Evolutionary conservation across 768 basidiomycete genomes (phyloP), one percentile per base, ranked within the genome.

Genomic region (Neoboletus subvelutipes): DNA sequence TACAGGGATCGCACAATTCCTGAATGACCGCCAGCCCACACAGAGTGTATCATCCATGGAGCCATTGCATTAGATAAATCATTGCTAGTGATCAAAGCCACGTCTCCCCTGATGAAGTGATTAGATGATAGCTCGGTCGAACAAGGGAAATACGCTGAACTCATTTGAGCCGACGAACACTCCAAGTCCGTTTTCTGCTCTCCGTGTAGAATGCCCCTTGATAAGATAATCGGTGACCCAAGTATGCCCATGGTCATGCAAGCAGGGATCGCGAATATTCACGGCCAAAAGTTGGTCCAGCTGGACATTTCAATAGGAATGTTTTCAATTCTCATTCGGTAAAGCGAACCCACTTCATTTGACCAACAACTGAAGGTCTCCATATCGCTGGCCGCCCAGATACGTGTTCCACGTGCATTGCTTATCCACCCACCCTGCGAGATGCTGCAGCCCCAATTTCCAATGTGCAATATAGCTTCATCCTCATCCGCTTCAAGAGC

Each of bases 321-420:
- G 22, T 1, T 24, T 53, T 29, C 15, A 41, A 11, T n/a, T 40
- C 20, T 39, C 12, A 15, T 37, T 42, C 28, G 20, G 22, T 26
- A 49, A 48, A 53, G 42, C 36, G 45, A 37, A 57, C 70, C 31
- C 57, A 87, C 90, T 73, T 92, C 88, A 46, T 72, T 72, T 28
- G 86, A 82, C 95, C 94, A 98, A 15, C 83, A 79, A 54, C 89
- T 88, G 62, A 95, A 89, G 0, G 90, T 93, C 71, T 98, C 94
- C 94, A 97, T 97, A 73, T 97, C 95, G 61, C 92, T 94, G 12
- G 84, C 81, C 24, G 87, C 88, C 93, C 94, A 97, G 9, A 94
- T 76, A 46, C 70, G 74, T 31, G 74, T 73, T 5, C 71, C 68
- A 24, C 67, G 54, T 33, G 67, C 48, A 20, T 67, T 59, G 20